These are phyloP conservation scores for Pseudisothecium myosuroides DNA, from an alignment of 225 moss, liverwort and hornwort genomes.

Conservation along the genomic window DNA sequence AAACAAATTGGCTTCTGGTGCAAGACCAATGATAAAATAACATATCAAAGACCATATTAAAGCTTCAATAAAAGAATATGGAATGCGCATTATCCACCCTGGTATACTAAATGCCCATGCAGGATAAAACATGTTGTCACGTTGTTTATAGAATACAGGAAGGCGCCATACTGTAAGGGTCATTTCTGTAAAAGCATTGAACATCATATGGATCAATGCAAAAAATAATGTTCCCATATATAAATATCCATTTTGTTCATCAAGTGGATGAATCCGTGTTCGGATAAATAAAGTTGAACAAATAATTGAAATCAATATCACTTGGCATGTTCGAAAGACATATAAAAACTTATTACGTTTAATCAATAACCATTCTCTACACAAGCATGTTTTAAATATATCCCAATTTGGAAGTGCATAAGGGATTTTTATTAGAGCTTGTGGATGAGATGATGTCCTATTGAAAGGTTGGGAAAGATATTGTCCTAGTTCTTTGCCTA, in stretches of 20 bases:
- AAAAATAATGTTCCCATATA: slow-evolving; percentile 37
- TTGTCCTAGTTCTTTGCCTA: not conserved
- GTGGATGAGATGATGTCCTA: slow-evolving; percentile 3
- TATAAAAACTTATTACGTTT: slow-evolving; percentile 38
- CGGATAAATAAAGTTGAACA: slow-evolving; percentile 27
- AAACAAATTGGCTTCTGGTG: slow-evolving; percentile 1
- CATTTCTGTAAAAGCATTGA: slow-evolving; percentile 38
- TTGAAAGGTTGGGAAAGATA: slow-evolving; percentile 18
- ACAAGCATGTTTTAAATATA: slow-evolving; percentile 30
- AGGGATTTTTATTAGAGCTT: slow-evolving; percentile 10
- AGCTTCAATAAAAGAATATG: slow-evolving; percentile 33
- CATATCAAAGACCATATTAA: slow-evolving; percentile 33
- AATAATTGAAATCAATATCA: slow-evolving; percentile 11
- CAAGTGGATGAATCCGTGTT: slow-evolving; percentile 19
- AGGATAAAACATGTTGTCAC: slow-evolving; percentile 38
- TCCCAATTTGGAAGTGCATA: slow-evolving; percentile 29
- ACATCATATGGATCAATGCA: slow-evolving; percentile 45
- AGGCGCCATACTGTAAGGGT: slow-evolving; percentile 24
- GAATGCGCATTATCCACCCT: slow-evolving; percentile 34
- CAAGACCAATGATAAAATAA: slow-evolving; percentile 31
- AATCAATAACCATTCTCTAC: slow-evolving; percentile 33
- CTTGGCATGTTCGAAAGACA: slow-evolving; percentile 28
- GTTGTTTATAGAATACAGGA: slow-evolving; percentile 37
- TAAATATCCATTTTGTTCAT: slow-evolving; percentile 34
- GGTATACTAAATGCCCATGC: slow-evolving; percentile 41